Percentiles rank a stretch among this genome's conserved stretches.
Conservation (phyloP, 441 rosid genomes). For the Viola pubescens region DNA sequence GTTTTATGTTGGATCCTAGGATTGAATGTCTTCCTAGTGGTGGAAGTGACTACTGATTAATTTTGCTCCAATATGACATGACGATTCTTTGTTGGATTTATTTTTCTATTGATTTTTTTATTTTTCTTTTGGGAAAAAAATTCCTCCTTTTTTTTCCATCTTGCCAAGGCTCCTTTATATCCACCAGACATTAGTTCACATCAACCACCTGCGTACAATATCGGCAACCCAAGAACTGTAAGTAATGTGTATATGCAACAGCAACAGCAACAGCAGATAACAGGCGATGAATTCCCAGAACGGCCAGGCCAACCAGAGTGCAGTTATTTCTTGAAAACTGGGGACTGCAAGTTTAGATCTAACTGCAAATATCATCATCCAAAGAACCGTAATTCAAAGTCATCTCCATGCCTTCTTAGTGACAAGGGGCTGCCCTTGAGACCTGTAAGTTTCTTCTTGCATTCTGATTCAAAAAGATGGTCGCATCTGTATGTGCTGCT, state of each 20-base stretch:
- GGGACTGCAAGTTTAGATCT: slow-evolving; percentile 81
- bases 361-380: slow-evolving; percentile 95
- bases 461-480: not conserved
- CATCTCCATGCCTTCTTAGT: slow-evolving; percentile 47
- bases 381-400: slow-evolving; percentile 40
- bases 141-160: slow-evolving; percentile 16
- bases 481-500: not conserved
- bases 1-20: no score
- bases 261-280: slow-evolving; percentile 39
- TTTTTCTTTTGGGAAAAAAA: not conserved
- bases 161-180: slow-evolving; percentile 49
- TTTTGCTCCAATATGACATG: not conserved
- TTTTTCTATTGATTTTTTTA: no score
- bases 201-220: slow-evolving; percentile 38
- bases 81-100: no score
- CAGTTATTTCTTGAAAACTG: slow-evolving; percentile 67
- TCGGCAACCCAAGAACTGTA: slow-evolving; percentile 36
- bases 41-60: not conserved
- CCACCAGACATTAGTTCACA: slow-evolving; percentile 45
- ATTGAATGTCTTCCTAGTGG: no score
- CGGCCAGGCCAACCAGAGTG: slow-evolving; percentile 91
- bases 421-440: slow-evolving; percentile 91
- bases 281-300: slow-evolving; percentile 70
- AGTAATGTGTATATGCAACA: slow-evolving; percentile 33
- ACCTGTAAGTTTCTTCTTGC: slow-evolving; percentile 60